phyloP scores from a whole-genome alignment of 768 basidiomycete genomes.

The Chalciporus pseudorubinellus region DNA sequence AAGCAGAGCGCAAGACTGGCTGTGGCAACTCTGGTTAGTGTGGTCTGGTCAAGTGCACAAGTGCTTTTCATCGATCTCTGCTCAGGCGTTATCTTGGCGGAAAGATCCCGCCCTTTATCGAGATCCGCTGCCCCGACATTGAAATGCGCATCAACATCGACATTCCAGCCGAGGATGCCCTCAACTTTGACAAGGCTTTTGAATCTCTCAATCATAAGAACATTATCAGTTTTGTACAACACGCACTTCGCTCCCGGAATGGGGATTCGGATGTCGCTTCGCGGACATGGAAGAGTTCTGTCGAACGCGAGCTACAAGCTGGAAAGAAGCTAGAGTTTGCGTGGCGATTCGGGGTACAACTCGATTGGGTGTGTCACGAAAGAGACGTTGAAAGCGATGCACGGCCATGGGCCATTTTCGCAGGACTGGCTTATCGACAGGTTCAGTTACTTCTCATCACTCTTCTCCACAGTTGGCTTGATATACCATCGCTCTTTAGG shows the following conservation, averaged over 20 bases:
- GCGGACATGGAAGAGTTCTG: slow-evolving; percentile 59
- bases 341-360: slow-evolving; percentile 68
- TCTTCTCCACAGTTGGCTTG: slow-evolving; percentile 9
- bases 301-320: slow-evolving; percentile 49
- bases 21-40: slow-evolving; percentile 78
- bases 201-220: slow-evolving; percentile 57
- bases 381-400: slow-evolving; percentile 57
- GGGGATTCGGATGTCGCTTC: slow-evolving; percentile 10
- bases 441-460: slow-evolving; percentile 37
- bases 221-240: slow-evolving; percentile 60
- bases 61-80: not conserved
- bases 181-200: slow-evolving; percentile 40
- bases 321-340: slow-evolving; percentile 69
- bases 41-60: not conserved
- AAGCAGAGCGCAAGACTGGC: slow-evolving; percentile 82
- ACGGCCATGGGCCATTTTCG: slow-evolving; percentile 72
- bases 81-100: slow-evolving; percentile 72
- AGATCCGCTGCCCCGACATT: slow-evolving; percentile 67
- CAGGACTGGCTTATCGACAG: slow-evolving; percentile 70
- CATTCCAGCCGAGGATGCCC: slow-evolving; percentile 49
- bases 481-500: slow-evolving; percentile 26
- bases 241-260: slow-evolving; percentile 46
- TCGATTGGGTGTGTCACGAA: slow-evolving; percentile 89
- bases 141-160: slow-evolving; percentile 69
- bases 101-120: slow-evolving; percentile 61